Conservation (phyloP, 352 stramenopile species). For the Phytopythium mirpurense region DNA sequence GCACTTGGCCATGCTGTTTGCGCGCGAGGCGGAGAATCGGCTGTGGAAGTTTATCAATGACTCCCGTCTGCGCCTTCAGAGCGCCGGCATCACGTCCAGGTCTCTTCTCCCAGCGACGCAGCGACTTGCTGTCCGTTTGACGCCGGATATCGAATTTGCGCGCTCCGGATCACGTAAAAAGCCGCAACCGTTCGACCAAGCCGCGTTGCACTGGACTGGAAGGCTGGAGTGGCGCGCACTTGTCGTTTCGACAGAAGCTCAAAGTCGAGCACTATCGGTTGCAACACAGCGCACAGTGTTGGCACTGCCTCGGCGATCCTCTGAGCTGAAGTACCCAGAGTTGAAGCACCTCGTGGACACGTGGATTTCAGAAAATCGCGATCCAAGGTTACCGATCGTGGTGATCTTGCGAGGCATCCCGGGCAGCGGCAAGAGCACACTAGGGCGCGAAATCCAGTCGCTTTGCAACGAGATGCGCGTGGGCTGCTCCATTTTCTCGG, state of each 20-base stretch:
- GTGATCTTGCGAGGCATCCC: conserved; percentile 69
- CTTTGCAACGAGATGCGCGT: conserved; percentile 27
- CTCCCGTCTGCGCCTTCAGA: conserved; percentile 39
- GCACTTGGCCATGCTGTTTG: conserved; percentile 27
- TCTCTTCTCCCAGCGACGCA: conserved; percentile 16
- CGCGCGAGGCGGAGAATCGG: conserved; percentile 21
- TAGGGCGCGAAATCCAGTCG: conserved; percentile 31
- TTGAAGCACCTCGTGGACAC: conserved; percentile 29
- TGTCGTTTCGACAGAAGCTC: background rate
- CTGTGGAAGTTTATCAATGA: conserved; percentile 41
- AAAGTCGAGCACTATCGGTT: no score
- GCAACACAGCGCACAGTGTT: background rate
- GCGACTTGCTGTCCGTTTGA: conserved; percentile 13
- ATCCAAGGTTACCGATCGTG: conserved; percentile 21
- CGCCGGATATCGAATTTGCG: conserved; percentile 11
- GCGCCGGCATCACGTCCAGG: conserved; percentile 26
- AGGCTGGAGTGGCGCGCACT: conserved; percentile 4
- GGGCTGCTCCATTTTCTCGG: conserved; percentile 41
- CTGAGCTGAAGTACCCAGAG: conserved; percentile 22
- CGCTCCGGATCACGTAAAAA: conserved; percentile 1
- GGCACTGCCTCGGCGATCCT: background rate
- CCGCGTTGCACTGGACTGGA: conserved; percentile 10
- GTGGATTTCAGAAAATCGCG: conserved; percentile 24
- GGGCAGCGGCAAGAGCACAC: conserved; percentile 65
- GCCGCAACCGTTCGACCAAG: background rate